A percentile compares a stretch with the other conserved stretches of the same genome.
Conservation (phyloP, 148 eudicot genomes). For the Polygonum aviculare region DNA sequence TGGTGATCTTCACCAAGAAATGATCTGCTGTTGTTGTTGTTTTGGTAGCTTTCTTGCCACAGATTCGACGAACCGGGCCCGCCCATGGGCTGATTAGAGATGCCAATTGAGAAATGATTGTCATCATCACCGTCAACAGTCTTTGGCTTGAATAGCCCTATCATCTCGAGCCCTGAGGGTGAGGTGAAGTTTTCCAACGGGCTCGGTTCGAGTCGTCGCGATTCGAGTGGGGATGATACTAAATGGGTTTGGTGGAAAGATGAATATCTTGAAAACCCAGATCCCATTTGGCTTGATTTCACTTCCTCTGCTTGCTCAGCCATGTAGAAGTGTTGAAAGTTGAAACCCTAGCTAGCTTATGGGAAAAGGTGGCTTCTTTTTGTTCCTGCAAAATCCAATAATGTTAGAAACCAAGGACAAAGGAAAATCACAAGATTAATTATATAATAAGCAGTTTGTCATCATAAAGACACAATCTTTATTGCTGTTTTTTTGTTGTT, state of each 20-base stretch:
- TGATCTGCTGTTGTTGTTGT: slow-evolving; percentile 3
- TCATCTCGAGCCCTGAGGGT: slow-evolving; percentile 1
- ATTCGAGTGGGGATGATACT: background rate
- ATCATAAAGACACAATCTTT: background rate
- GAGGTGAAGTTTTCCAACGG: background rate
- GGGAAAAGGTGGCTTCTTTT: too few relatives aligned
- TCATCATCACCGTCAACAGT: slow-evolving; percentile 15
- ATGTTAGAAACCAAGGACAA: background rate
- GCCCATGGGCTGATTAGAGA: background rate
- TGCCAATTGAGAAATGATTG: background rate
- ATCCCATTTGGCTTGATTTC: slow-evolving; percentile 16
- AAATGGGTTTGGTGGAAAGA: background rate
- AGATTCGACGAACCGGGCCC: background rate
- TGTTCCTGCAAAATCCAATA: slow-evolving; percentile 6
- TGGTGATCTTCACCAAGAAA: slow-evolving; percentile 8
- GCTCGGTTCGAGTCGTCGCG: background rate
- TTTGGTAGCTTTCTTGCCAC: slow-evolving; percentile 3
- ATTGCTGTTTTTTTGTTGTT: background rate
- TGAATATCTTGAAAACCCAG: slow-evolving; percentile 7
- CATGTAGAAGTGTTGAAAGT: background rate
- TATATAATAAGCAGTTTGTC: too few relatives aligned
- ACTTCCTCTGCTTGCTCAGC: slow-evolving; percentile 19
- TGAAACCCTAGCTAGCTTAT: background rate
- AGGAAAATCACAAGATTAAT: background rate
- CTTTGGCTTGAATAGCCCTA: slow-evolving; percentile 1